These are phyloP conservation scores for Monosporascus ibericus DNA, from an alignment of 2,329 filamentous ascomycete species.

Conservation along the genomic window DNA sequence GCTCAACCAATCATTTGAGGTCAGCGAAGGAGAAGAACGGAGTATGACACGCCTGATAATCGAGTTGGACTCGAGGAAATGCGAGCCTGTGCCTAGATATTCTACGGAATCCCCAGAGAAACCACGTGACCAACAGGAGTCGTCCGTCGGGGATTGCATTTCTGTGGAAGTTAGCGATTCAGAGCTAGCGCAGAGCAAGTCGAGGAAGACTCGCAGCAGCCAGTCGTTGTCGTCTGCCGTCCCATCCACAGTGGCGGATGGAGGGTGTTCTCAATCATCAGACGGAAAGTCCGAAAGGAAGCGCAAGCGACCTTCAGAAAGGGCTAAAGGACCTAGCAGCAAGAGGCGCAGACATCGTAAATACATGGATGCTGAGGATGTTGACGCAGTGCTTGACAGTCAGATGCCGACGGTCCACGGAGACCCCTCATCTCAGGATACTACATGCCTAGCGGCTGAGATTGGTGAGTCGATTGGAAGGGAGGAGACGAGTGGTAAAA, in stretches of 20 bases:
- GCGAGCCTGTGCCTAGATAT: conserved; percentile 20
- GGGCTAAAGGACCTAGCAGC: conserved; percentile 11
- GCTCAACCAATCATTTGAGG: conserved; percentile 24
- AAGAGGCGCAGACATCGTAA: conserved; percentile 20
- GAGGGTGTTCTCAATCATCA: conserved; percentile 13
- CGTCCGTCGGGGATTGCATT: conserved; percentile 15
- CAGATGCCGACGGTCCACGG: conserved; percentile 8
- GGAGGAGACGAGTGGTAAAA: conserved; percentile 4
- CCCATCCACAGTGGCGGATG: conserved; percentile 9
- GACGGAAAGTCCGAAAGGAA: conserved; percentile 18
- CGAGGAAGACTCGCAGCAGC: conserved; percentile 7
- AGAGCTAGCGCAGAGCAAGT: conserved; percentile 1
- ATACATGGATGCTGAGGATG: conserved; percentile 7
- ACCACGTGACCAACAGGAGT: conserved; percentile 1
- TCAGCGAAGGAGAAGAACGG: conserved; percentile 36
- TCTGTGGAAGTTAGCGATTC: conserved; percentile 12
- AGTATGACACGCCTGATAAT: conserved; percentile 42
- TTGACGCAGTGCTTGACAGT: conserved; percentile 12
- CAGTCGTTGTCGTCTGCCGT: conserved; percentile 4
- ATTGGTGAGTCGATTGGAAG: conserved; percentile 6
- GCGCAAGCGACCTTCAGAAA: conserved; percentile 19
- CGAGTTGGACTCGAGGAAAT: conserved; percentile 40
- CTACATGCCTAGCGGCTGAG: conserved; percentile 4
- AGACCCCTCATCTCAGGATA: conserved; percentile 3
- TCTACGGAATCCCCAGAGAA: conserved; percentile 24